Percentiles rank a stretch among this genome's conserved stretches.
phyloP scores from a whole-genome alignment of 345 rosid species.

The Brassica carinata region DNA sequence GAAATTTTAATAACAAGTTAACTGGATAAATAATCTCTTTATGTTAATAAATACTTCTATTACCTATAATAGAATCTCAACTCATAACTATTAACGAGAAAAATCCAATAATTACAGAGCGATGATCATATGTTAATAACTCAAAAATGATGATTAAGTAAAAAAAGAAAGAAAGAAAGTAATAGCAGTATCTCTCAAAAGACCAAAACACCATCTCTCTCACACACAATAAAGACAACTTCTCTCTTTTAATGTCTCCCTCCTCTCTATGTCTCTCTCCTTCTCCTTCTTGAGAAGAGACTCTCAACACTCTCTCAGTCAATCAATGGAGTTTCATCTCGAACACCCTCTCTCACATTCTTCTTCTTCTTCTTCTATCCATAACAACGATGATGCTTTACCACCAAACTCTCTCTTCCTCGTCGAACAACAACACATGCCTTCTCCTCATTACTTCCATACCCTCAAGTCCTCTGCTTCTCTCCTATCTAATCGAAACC shows the following conservation, averaged over 20 bases:
- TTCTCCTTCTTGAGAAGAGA: conserved; percentile 29
- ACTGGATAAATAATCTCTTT: neutral
- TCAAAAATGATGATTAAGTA: conserved; percentile 10
- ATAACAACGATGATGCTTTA: conserved; percentile 14
- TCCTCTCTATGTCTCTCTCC: conserved; percentile 18
- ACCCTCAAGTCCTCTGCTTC: conserved; percentile 44
- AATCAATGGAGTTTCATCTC: conserved; percentile 72
- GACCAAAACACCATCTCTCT: conserved; percentile 21
- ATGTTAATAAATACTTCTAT: neutral
- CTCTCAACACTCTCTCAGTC: conserved; percentile 1
- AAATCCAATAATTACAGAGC: conserved; percentile 10
- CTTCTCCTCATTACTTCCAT: conserved; percentile 45
- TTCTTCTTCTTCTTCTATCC: conserved; percentile 36
- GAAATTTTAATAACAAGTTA: neutral
- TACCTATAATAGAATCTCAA: conserved; percentile 10
- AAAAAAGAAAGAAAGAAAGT: neutral
- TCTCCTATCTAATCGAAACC: conserved; percentile 48
- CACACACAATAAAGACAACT: conserved; percentile 33
- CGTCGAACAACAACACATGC: conserved; percentile 70
- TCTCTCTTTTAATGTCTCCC: conserved; percentile 36
- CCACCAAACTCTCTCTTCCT: conserved; percentile 51
- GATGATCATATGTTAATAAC: conserved; percentile 25
- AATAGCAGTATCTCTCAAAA: conserved; percentile 30
- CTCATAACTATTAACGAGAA: neutral
- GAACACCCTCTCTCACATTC: conserved; percentile 61